Base-by-base conservation (phyloP, 352 stramenopile genomes). In the Blastocystis sp. region DNA sequence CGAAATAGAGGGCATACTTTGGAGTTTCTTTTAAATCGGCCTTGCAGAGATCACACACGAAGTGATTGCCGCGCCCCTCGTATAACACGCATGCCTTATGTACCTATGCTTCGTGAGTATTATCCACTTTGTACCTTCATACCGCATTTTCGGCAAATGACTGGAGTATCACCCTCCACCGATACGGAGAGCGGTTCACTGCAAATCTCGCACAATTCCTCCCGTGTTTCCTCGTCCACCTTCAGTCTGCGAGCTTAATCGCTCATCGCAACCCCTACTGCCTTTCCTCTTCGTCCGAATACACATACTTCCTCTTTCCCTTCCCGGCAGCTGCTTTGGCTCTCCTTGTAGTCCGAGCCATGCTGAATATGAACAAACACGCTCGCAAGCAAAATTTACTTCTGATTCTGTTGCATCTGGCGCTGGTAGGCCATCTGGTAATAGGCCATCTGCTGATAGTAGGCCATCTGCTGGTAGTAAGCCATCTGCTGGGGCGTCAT, bases 41-140 rank as follows among this genome's bases (percentile, higher is more conserved):
- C 45, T 87, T 87, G 41, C 77, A 87, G 19, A 87, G 52, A 52
- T 87, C 77, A 52, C 77, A 87, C 2, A 77, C 62, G 34, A 87
- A 87, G 21, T 43, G 69, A 11, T 21, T 87, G 64, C 71, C 71
- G 10, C 21, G 43, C 21, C 71, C 71, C 21, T 81, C 56, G 43
- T 81, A 48, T n/a, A 81, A 59, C 7, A 81, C 23, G 28, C 71
- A 81, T 21, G 71, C 71, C 56, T 81, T 81, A 60, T 81, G 71
- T 23, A 81, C 71, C 71, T 81, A 66, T 4, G 64, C 21, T 53
- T 67, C 9, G 45, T 48, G 7, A 81, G 40, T n/a, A 4, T 10
- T 19, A 45, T 48, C 4, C 38, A 10, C 28, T 11, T 53, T 64
- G 2, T 81, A 81, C 71, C 28, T 64, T 43, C 71, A 81, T 64